A percentile compares a stretch with the other conserved stretches of the same genome.
Evolutionary conservation across 352 stramenopile species (phyloP).

Genomic region (Globisporangium ultimum): DNA sequence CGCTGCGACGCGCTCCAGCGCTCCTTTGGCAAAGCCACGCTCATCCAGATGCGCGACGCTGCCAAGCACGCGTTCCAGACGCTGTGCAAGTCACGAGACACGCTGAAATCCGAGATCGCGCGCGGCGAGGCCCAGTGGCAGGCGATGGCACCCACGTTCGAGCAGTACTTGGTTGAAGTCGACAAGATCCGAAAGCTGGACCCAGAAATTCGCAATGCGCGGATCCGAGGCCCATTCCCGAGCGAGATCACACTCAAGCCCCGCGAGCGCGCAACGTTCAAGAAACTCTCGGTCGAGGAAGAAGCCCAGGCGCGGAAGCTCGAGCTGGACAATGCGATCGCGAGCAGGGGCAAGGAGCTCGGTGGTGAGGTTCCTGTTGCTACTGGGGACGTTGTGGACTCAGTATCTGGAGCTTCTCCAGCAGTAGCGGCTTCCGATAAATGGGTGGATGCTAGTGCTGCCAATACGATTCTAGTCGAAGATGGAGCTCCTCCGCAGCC

Average conservation of each 20-base stretch:
- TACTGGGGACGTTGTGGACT: neutral
- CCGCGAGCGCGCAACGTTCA: slow-evolving; percentile 54
- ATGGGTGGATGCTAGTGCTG: neutral
- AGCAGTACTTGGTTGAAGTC: slow-evolving; percentile 62
- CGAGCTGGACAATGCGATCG: slow-evolving; percentile 66
- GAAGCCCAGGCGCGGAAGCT: slow-evolving; percentile 52
- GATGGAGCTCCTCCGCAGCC: slow-evolving; percentile 1
- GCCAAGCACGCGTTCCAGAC: slow-evolving; percentile 51
- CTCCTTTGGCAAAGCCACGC: slow-evolving; percentile 53
- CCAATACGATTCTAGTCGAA: slow-evolving; percentile 4
- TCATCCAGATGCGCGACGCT: slow-evolving; percentile 63
- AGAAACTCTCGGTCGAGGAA: slow-evolving; percentile 82
- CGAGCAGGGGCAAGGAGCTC: slow-evolving; percentile 52
- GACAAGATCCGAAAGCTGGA: slow-evolving; percentile 45
- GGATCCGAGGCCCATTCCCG: slow-evolving; percentile 61
- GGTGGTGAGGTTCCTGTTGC: slow-evolving; percentile 7
- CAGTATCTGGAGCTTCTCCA: slow-evolving; percentile 7
- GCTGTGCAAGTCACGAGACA: slow-evolving; percentile 48
- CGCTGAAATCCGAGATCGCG: slow-evolving; percentile 41
- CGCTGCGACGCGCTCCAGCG: slow-evolving; percentile 63
- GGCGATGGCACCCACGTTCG: slow-evolving; percentile 44
- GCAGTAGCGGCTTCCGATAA: neutral
- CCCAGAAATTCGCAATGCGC: slow-evolving; percentile 20
- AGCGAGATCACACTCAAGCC: slow-evolving; percentile 43
- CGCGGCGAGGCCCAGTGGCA: slow-evolving; percentile 42